Evolutionary conservation across 2,329 filamentous ascomycete species (phyloP), one percentile per base, ranked within the genome.

Genomic region (Xylariaceae sp.): DNA sequence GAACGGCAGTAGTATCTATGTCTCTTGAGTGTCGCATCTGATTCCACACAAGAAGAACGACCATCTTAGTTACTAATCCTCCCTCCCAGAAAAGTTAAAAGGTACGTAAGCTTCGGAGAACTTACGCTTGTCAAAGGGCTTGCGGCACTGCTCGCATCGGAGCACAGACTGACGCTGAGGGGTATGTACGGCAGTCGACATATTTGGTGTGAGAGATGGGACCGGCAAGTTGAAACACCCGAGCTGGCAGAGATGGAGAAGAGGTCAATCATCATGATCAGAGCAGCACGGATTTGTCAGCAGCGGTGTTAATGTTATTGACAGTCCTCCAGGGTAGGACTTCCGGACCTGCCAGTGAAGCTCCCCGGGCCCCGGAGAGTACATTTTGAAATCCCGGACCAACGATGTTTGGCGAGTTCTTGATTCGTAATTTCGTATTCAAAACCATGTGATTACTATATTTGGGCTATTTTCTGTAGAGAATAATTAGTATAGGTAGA

Each of bases 1-100:
- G 64, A 64, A 14, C 65, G 63, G 47, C 65, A 69, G 29, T 68
- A 68, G 44, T 68, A 69, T 31, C 60, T 60, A 55, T 69, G 65
- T 52, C 66, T 62, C 48, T 66, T 68, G 41, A 67, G 43, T 8
- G 65, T 64, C 7, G 65, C 59, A 31, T 56, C 65, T 68, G n/a
- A n/a, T n/a, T n/a, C n/a, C n/a, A n/a, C n/a, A 40, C 27, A 45
- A 40, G n/a, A 31, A 14, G 17, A 39, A 13, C 19, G n/a, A 6
- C 41, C 33, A 51, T 43, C 54, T 44, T 46, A 40, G 19, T 49
- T 17, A 37, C 15, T 44, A 19, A 28, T 41, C 36, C 31, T 27
- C 34, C 23, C 31, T 33, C 13, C 32, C 41, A 35, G 36, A 18
- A 41, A 26, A 28, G 58, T 57, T 33, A 5, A 19, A 2, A 17